A percentile compares a stretch with the other conserved stretches of the same genome.
Conservation (phyloP, 352 stramenopile genomes). For the Pythium brassicae region DNA sequence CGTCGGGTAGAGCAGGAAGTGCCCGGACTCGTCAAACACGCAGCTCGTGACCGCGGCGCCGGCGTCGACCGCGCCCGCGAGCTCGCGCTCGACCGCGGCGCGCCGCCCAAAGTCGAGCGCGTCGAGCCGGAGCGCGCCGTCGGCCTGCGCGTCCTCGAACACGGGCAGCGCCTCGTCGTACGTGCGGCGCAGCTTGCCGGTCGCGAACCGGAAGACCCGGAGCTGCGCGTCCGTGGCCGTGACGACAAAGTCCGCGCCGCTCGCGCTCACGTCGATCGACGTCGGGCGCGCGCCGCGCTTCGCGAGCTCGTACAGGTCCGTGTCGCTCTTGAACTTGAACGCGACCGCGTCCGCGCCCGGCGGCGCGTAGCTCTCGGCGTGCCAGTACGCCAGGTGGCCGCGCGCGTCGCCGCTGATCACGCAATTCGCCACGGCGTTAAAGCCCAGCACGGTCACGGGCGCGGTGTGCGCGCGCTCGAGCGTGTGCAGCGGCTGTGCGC, state of each 20-base stretch:
- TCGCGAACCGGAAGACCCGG: slow-evolving; percentile 86
- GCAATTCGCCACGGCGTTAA: slow-evolving; percentile 79
- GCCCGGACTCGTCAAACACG: slow-evolving; percentile 95
- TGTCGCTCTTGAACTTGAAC: slow-evolving; percentile 95
- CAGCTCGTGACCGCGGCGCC: slow-evolving; percentile 53
- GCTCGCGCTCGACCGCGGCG: slow-evolving; percentile 79
- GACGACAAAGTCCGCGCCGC: slow-evolving; percentile 84
- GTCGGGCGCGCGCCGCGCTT: slow-evolving; percentile 89
- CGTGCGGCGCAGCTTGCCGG: slow-evolving; percentile 84
- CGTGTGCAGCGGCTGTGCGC: slow-evolving; percentile 44
- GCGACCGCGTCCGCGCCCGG: slow-evolving; percentile 23
- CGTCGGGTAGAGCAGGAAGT: slow-evolving; percentile 95
- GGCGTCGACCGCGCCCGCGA: slow-evolving; percentile 36
- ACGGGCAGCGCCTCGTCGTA: slow-evolving; percentile 88
- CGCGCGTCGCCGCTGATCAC: slow-evolving; percentile 91
- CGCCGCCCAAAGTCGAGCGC: slow-evolving; percentile 86
- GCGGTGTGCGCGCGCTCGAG: slow-evolving; percentile 88
- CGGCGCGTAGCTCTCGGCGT: slow-evolving; percentile 58
- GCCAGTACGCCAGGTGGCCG: slow-evolving; percentile 95
- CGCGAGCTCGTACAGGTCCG: slow-evolving; percentile 94
- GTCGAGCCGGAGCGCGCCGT: slow-evolving; percentile 76
- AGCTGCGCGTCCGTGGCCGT: slow-evolving; percentile 85
- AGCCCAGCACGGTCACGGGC: slow-evolving; percentile 87
- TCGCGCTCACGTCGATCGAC: slow-evolving; percentile 60
- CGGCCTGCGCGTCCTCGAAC: slow-evolving; percentile 85